Evolutionary conservation across 805 yeast species (phyloP).

Genomic region (Grigorovia jiainica): DNA sequence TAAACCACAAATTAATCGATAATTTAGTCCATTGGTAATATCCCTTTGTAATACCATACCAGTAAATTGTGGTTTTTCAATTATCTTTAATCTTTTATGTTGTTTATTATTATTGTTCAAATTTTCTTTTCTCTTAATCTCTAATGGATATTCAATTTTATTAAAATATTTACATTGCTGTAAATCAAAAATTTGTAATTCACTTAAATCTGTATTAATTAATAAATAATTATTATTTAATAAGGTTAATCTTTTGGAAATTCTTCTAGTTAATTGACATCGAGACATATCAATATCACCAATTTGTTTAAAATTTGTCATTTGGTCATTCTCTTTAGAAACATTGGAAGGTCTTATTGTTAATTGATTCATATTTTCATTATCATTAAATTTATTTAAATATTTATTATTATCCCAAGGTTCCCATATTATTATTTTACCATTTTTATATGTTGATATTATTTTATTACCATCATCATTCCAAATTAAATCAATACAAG

Average conservation of each 20-base stretch:
- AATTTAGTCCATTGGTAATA: slow-evolving; percentile 10
- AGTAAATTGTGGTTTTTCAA: slow-evolving; percentile 8
- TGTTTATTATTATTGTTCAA: not conserved
- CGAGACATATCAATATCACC: slow-evolving; percentile 20
- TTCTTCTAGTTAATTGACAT: slow-evolving; percentile 17
- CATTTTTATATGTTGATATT: slow-evolving; percentile 69
- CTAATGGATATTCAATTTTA: slow-evolving; percentile 15
- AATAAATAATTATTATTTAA: slow-evolving; percentile 12
- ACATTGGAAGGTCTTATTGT: not conserved
- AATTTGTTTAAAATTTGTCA: slow-evolving; percentile 8
- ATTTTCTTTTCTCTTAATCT: not conserved
- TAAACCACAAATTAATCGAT: not conserved
- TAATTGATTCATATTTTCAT: slow-evolving; percentile 1
- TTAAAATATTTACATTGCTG: slow-evolving; percentile 15
- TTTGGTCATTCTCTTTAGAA: no score
- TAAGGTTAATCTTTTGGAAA: slow-evolving; percentile 18
- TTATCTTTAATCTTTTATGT: not conserved
- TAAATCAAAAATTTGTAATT: slow-evolving; percentile 18
- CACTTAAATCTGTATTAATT: slow-evolving; percentile 22
- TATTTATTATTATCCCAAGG: slow-evolving; percentile 12
- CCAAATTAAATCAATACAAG: slow-evolving; percentile 77
- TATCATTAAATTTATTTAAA: slow-evolving; percentile 1
- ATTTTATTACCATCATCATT: slow-evolving; percentile 53
- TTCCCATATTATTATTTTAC: slow-evolving; percentile 66
- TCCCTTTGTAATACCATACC: slow-evolving; percentile 19